Conservation (phyloP, 2,329 filamentous ascomycete genomes). For the Calonectria henricotiae region DNA sequence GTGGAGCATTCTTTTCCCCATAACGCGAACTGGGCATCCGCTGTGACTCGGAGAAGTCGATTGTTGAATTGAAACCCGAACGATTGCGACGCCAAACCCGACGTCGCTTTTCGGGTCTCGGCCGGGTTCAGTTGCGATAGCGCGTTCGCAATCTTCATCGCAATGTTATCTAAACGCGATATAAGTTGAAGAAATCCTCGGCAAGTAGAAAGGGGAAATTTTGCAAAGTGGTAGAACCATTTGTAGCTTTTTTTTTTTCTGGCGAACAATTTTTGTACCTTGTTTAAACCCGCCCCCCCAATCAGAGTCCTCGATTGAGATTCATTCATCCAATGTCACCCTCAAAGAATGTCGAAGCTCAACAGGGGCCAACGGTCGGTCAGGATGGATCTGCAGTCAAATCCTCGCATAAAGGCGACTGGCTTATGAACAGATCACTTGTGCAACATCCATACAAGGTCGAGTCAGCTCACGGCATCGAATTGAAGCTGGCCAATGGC, state of each 20-base stretch:
- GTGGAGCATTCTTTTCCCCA: neutral
- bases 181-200: constrained; percentile 1
- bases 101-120: constrained; percentile 7
- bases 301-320: neutral
- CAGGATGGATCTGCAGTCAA: neutral
- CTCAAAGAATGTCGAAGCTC: constrained; percentile 1
- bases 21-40: too few relatives aligned
- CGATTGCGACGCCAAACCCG: constrained; percentile 5
- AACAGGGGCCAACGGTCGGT: neutral
- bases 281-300: neutral
- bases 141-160: constrained; percentile 11
- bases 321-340: constrained; percentile 6
- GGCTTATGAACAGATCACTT: constrained; percentile 54
- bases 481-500: constrained; percentile 60
- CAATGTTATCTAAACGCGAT: constrained; percentile 1
- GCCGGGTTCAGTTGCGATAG: neutral
- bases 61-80: neutral
- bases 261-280: neutral
- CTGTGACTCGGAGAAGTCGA: neutral
- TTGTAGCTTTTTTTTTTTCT: too few relatives aligned
- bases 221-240: neutral
- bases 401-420: constrained; percentile 19
- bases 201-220: neutral
- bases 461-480: constrained; percentile 60
- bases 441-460: constrained; percentile 55